Conservation (phyloP, 129 eudicot genomes). For the Flaveria robusta region DNA sequence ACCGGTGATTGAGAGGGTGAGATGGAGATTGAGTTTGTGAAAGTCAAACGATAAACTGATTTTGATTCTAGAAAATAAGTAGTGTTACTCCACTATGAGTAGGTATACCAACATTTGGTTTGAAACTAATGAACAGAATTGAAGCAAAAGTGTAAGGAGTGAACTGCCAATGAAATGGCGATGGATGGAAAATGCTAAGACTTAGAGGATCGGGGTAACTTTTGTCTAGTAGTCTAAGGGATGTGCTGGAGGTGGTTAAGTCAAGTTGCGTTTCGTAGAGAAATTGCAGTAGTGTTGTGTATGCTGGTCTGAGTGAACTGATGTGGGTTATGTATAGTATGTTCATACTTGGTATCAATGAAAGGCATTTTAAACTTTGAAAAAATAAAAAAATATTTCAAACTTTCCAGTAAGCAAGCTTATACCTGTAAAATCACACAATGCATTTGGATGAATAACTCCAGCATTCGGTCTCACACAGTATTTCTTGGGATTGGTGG, state of each 20-base stretch:
- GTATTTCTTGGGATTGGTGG: slow-evolving; percentile 61
- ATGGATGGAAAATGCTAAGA: background rate
- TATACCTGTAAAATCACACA: slow-evolving; percentile 49
- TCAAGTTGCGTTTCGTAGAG: background rate
- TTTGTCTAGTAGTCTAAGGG: background rate
- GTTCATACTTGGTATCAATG: background rate
- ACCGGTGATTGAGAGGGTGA: no score
- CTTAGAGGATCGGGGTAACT: background rate
- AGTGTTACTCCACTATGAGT: background rate
- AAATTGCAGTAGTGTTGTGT: background rate
- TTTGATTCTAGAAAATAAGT: no score
- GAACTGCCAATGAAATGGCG: background rate
- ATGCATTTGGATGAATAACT: slow-evolving; percentile 46
- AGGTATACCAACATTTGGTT: background rate
- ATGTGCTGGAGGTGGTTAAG: background rate
- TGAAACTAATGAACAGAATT: background rate
- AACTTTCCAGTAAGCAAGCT: slow-evolving; percentile 10
- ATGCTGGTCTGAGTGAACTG: background rate
- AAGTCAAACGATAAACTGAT: no score
- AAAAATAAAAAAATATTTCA: background rate
- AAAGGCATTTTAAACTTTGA: background rate
- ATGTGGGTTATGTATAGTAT: background rate
- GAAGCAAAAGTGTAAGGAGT: background rate
- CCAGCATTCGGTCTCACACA: slow-evolving; percentile 67
- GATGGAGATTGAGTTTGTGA: no score